These are phyloP conservation scores for Maudiozyma bulderi DNA, from an alignment of 805 yeast species.

Conservation along the genomic window DNA sequence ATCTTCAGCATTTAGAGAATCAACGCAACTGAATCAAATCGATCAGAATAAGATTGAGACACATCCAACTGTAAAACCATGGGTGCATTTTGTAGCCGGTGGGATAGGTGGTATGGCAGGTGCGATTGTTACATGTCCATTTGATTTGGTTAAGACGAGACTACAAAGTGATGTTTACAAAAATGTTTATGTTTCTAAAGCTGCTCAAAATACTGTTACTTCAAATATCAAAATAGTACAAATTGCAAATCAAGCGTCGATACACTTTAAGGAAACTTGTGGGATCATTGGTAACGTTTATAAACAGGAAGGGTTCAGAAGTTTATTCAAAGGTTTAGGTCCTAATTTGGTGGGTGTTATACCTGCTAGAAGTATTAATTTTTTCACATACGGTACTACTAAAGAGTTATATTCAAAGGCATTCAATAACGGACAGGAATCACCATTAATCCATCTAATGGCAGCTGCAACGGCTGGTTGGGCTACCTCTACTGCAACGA, in stretches of 20 bases:
- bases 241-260: conserved; percentile 38
- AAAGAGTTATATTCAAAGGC: conserved; percentile 61
- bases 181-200: conserved; percentile 36
- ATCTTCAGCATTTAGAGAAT: conserved; percentile 42
- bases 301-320: conserved; percentile 67
- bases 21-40: conserved; percentile 20
- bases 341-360: conserved; percentile 96
- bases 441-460: conserved; percentile 72
- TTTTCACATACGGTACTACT: conserved; percentile 92
- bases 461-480: conserved; percentile 90
- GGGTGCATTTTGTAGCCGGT: conserved; percentile 85
- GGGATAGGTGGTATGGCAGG: conserved; percentile 98
- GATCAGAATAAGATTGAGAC: conserved; percentile 6
- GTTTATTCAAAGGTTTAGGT: conserved; percentile 89
- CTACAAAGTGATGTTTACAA: conserved; percentile 81
- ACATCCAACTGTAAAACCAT: conserved; percentile 33
- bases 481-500: conserved; percentile 90
- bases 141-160: conserved; percentile 93
- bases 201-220: conserved; percentile 3
- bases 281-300: conserved; percentile 62
- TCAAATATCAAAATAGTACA: conserved; percentile 16
- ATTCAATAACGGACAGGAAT: conserved; percentile 67
- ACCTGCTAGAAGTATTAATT: conserved; percentile 94
- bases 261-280: conserved; percentile 78
- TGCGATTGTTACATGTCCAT: conserved; percentile 85